phyloP scores from a whole-genome alignment of 441 rosid genomes.

The Syzygium syzygioides region DNA sequence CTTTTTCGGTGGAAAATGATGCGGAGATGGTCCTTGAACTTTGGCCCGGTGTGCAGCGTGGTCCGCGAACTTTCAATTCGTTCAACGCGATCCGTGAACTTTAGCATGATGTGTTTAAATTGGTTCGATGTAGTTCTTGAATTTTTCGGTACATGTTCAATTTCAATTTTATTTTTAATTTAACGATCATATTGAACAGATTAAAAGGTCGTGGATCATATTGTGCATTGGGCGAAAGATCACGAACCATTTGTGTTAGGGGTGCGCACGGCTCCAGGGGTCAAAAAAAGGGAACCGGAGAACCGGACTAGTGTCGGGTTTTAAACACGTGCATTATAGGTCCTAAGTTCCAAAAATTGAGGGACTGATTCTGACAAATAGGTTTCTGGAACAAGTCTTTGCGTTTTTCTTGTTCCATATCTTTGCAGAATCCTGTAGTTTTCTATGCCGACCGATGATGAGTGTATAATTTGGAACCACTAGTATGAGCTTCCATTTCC shows the following conservation, averaged over 20 bases:
- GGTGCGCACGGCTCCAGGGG: too few species aligned
- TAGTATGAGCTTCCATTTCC: too few species aligned
- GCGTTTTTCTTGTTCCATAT: too few species aligned
- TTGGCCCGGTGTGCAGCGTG: rapidly evolving
- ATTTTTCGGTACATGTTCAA: rapidly evolving
- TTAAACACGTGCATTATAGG: rapidly evolving
- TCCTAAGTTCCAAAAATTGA: too few species aligned
- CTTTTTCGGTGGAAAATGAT: neutral
- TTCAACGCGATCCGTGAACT: rapidly evolving
- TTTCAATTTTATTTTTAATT: rapidly evolving
- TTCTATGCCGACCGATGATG: rapidly evolving
- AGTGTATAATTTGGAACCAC: too few species aligned
- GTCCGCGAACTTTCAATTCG: too few species aligned
- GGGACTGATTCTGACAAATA: rapidly evolving
- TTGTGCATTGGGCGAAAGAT: rapidly evolving
- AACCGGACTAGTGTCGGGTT: too few species aligned
- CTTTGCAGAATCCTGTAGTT: rapidly evolving
- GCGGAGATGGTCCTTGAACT: rapidly evolving
- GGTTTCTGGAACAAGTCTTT: too few species aligned
- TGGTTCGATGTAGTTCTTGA: rapidly evolving
- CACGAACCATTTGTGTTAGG: too few species aligned
- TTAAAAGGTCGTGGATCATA: neutral
- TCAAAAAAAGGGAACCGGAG: too few species aligned
- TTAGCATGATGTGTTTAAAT: rapidly evolving
- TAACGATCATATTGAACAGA: rapidly evolving